Base-by-base conservation (phyloP, 2,329 filamentous ascomycete species). In the Pseudopithomyces chartarum region DNA sequence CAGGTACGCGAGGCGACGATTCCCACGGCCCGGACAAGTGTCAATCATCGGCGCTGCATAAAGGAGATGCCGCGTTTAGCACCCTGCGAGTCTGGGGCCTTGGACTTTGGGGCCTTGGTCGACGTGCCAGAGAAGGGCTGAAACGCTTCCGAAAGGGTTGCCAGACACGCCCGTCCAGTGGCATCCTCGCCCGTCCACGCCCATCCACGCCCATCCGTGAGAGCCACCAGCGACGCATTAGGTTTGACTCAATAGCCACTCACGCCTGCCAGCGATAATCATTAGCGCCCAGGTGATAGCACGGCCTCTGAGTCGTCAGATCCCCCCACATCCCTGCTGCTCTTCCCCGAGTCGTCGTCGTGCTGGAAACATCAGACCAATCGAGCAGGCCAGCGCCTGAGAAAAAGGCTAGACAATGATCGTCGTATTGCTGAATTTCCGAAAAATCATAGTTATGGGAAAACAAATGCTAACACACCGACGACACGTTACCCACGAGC, bases 371-470 rank as follows among this genome's bases (percentile, higher is more conserved):
- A 67, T 57, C 56, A 63, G 49, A 61, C 71, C 71, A 74, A 75
- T 70, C 57, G 63, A 57, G 50, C 49, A 60, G 56, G 52, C 60
- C 58, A 63, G 65, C 60, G 56, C 58, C 62, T 59, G 51, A 62
- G 63, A 63, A 66, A 58, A 68, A 63, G 65, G 64, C 69, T 64
- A 66, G 66, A 63, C 63, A 71, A 65, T 62, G 68, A 73, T 74
- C 69, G 72, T 74, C 73, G 62, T 71, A 70, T 73, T 73, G 62
- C 65, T 75, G 64, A 64, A 63, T 63, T 71, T 76, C 70, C 71
- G 69, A 73, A 29, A n/a, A 67, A 67, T 70, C 65, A 69, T 65
- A 71, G 67, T 29, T 69, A 69, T 66, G 59, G 58, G 61, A 73
- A 73, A 70, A 59, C 58, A 59, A 65, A 67, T 65, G 64, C 65